Evolutionary conservation across 2,329 filamentous ascomycete species (phyloP).

Genomic region (Ilyonectria mors-panacis): DNA sequence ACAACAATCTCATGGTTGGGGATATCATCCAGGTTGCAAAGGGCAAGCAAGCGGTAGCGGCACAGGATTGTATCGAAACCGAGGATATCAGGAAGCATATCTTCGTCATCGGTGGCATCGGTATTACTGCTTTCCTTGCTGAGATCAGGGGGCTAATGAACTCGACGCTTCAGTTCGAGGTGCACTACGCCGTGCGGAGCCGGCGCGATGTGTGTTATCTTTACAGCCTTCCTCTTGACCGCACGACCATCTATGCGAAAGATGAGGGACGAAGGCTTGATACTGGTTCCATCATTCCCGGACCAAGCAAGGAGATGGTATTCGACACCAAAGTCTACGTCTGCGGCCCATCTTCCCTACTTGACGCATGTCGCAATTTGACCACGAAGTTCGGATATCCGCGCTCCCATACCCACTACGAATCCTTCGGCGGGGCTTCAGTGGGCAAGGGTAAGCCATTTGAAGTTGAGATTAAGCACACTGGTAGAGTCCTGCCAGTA

Average conservation of each 20-base stretch:
- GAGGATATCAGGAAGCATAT: background rate
- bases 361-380: background rate
- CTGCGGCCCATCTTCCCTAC: background rate
- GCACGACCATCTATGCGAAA: background rate
- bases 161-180: background rate
- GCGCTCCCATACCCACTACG: background rate
- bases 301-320: background rate
- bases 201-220: background rate
- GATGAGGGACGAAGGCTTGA: background rate
- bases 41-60: background rate
- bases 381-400: background rate
- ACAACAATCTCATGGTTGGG: background rate
- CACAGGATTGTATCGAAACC: background rate
- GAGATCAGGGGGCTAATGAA: background rate
- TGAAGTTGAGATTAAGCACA: background rate
- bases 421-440: background rate
- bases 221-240: background rate
- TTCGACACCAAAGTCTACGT: background rate
- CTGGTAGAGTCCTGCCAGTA: background rate
- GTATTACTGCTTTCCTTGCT: background rate
- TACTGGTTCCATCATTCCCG: background rate
- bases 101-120: background rate
- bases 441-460: background rate
- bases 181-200: background rate
- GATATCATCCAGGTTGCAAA: background rate